Evolutionary conservation across 306 rosid genomes (phyloP).

Genomic region (Styphnolobium japonicum): DNA sequence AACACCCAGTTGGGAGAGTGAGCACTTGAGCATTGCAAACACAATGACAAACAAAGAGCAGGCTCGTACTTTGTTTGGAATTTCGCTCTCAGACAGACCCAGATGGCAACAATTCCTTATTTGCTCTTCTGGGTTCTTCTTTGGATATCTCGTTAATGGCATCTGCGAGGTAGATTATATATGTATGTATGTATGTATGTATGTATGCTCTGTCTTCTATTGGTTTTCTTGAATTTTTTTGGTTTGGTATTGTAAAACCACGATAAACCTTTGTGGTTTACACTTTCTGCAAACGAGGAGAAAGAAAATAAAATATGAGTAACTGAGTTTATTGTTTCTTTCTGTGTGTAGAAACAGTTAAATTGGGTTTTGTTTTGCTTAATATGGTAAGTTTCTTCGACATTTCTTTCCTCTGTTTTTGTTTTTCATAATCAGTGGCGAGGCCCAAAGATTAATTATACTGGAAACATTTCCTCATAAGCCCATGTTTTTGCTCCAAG

Average conservation of each 20-base stretch:
- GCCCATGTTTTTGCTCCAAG: no score
- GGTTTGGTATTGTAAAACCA: conserved; percentile 6
- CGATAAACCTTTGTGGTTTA: neutral
- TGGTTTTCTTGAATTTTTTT: conserved; percentile 6
- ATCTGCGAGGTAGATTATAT: conserved; percentile 70
- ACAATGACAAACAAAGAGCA: conserved; percentile 78
- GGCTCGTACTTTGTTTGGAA: conserved; percentile 77
- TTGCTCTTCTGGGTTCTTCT: conserved; percentile 95
- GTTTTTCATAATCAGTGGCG: neutral
- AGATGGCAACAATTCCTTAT: conserved; percentile 88
- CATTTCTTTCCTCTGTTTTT: neutral
- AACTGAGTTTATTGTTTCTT: neutral
- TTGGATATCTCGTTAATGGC: conserved; percentile 92
- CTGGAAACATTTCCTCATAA: conserved; percentile 7
- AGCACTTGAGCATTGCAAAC: neutral
- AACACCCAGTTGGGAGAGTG: neutral
- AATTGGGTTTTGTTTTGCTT: conserved; percentile 20
- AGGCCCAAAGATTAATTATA: conserved; percentile 12
- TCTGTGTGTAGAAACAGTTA: neutral
- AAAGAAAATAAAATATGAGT: neutral
- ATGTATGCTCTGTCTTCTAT: conserved; percentile 19
- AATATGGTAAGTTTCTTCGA: neutral
- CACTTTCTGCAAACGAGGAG: neutral
- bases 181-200: no score
- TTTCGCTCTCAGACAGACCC: conserved; percentile 84